Evolutionary conservation across 2,329 filamentous ascomycete genomes (phyloP).

Genomic region (Ophiocordyceps camponoti-floridani): DNA sequence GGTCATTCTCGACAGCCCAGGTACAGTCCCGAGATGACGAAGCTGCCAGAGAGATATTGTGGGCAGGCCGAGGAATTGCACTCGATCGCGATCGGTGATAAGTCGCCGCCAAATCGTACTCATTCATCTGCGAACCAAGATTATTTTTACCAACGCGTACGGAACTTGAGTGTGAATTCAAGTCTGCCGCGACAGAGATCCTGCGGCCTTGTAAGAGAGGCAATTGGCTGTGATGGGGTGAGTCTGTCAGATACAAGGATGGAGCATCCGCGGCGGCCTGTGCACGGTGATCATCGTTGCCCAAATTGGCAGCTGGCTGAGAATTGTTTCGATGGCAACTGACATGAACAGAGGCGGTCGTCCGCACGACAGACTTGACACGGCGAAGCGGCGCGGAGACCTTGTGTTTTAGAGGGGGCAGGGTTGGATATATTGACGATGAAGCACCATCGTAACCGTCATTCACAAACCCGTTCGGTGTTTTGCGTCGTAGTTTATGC

Average conservation of each 20-base stretch:
- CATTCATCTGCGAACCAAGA: background rate
- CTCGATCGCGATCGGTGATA: background rate
- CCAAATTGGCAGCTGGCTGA: background rate
- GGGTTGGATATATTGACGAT: constrained; percentile 52
- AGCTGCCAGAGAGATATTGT: background rate
- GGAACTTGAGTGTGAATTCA: background rate
- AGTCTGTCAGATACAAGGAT: too few species aligned
- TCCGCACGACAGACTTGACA: background rate
- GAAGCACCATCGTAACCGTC: constrained; percentile 80
- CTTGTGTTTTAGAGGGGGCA: constrained; percentile 69
- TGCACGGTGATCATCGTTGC: background rate
- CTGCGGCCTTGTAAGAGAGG: background rate
- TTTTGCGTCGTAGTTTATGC: constrained; percentile 67
- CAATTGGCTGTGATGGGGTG: too few species aligned
- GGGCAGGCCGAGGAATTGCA: background rate
- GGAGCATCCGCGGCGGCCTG: too few species aligned
- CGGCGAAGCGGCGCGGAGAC: constrained; percentile 40
- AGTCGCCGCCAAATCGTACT: background rate
- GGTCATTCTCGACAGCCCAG: too few species aligned
- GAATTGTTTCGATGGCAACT: background rate
- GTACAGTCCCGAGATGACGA: too few species aligned
- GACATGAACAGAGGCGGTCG: constrained; percentile 2
- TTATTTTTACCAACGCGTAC: background rate
- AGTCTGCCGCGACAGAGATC: background rate
- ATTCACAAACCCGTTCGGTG: constrained; percentile 81